Conservation (phyloP, 2,329 filamentous ascomycete species). For the Talaromyces sp. region DNA sequence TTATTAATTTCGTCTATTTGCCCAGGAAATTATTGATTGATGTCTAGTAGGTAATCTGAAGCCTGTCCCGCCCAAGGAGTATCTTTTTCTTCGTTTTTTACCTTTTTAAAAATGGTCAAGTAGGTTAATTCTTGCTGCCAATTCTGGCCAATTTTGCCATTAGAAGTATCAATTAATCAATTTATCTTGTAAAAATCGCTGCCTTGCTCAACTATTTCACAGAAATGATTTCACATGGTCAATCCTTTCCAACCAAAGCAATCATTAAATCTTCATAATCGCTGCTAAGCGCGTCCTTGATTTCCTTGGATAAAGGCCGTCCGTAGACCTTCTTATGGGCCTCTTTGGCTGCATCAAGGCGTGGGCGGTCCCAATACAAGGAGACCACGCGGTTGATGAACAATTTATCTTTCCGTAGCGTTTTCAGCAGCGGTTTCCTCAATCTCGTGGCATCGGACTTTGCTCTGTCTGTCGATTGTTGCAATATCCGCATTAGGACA, state of each 20-base stretch:
- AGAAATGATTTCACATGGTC: background rate
- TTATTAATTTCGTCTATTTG: too few species aligned
- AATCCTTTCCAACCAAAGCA: slow-evolving; percentile 41
- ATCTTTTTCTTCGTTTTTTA: too few species aligned
- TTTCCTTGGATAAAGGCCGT: slow-evolving; percentile 61
- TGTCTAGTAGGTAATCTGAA: too few species aligned
- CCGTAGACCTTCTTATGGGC: slow-evolving; percentile 71
- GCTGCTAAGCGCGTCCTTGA: slow-evolving; percentile 78
- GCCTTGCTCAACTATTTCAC: background rate
- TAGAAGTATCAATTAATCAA: background rate
- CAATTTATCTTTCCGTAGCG: slow-evolving; percentile 79
- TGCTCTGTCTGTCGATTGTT: slow-evolving; percentile 70
- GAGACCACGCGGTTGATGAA: slow-evolving; percentile 73
- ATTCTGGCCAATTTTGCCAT: background rate
- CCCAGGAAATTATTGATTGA: too few species aligned
- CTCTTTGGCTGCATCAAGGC: slow-evolving; percentile 70
- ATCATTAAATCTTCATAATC: slow-evolving; percentile 75
- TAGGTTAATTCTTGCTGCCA: too few species aligned
- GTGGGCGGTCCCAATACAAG: slow-evolving; percentile 73
- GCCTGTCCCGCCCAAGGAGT: too few species aligned
- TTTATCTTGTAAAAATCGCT: too few species aligned
- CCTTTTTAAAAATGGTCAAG: too few species aligned
- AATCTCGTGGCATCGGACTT: slow-evolving; percentile 76
- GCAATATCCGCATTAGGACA: slow-evolving; percentile 72
- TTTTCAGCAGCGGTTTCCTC: slow-evolving; percentile 81